Evolutionary conservation across 2,329 filamentous ascomycete species (phyloP), one percentile per base, ranked within the genome.

Genomic region (Aspergillus hortae): DNA sequence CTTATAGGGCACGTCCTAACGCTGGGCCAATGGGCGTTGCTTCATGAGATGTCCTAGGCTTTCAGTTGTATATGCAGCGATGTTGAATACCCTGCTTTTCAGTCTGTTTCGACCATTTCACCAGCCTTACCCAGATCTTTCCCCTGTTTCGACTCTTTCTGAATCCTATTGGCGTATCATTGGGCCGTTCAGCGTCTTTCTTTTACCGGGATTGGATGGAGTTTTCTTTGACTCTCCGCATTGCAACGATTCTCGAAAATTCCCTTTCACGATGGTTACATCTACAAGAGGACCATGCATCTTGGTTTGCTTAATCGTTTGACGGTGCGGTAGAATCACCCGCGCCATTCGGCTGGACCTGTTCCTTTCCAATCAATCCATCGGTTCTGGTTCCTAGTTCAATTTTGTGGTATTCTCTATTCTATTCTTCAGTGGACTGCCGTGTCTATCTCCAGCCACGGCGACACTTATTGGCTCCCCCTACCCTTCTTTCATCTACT

Each of bases 21-120:
- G 60, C 66, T 23, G 68, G 70, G 21, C 64, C 69, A n/a, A 72
- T 72, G 69, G 69, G 69, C 14, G 68, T 72, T 53, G 69, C 69
- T 54, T 61, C 67, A 44, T 72, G 61, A 60, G 56, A 30, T 44
- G 23, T 41, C 44, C 44, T 30, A 30, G 27, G 27, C 27, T 30
- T 30, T 33, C 49, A 50, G 42, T 54, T 58, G 23, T 51, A 47
- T 56, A 44, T 52, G 54, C 30, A 44, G 46, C 47, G 41, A 51
- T 56, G 49, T 25, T 45, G 49, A 52, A 40, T 33, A 44, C 35
- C 43, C 35, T 25, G 35, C 30, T 51, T 40, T 46, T 54, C 19
- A 38, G 14, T 52, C 49, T 52, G 48, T 55, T 55, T 57, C 44
- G 27, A 48, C 27, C 27, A 30, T 30, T 30, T 30, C 27, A 30